Conservation (phyloP, 768 basidiomycete species). For the Lentinus tigrinus region DNA sequence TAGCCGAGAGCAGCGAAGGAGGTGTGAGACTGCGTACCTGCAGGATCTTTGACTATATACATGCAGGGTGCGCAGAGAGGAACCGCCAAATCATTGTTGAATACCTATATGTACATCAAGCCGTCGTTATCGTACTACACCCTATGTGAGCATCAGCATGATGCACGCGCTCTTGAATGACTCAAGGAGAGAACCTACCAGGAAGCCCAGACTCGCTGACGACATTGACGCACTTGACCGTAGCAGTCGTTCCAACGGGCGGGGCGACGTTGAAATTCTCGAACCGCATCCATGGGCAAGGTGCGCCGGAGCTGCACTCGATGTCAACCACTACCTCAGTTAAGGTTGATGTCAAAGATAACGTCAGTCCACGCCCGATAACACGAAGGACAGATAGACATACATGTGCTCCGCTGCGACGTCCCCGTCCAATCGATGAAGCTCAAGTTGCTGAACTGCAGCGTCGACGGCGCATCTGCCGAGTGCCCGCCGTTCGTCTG, state of each 20-base stretch:
- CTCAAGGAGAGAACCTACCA: slow-evolving; percentile 17
- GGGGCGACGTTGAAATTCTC: slow-evolving; percentile 34
- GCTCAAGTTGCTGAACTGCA: slow-evolving; percentile 45
- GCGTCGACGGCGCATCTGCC: slow-evolving; percentile 43
- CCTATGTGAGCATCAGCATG: too few species aligned
- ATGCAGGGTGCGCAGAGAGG: too few species aligned
- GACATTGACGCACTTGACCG: slow-evolving; percentile 49
- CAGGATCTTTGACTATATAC: too few species aligned
- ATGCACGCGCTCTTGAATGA: too few species aligned
- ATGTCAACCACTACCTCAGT: slow-evolving; percentile 46
- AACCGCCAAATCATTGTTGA: too few species aligned
- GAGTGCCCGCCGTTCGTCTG: slow-evolving; percentile 49
- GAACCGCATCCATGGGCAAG: slow-evolving; percentile 46
- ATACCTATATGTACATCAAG: too few species aligned
- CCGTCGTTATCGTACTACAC: too few species aligned
- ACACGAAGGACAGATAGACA: neutral
- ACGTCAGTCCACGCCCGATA: too few species aligned
- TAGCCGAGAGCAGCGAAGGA: too few species aligned
- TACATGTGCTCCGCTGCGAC: slow-evolving; percentile 19
- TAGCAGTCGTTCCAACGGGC: slow-evolving; percentile 35
- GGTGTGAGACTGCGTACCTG: too few species aligned
- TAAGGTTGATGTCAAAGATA: too few species aligned
- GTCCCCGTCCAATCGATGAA: slow-evolving; percentile 51
- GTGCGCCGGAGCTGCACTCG: slow-evolving; percentile 47
- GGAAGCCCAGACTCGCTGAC: slow-evolving; percentile 32